phyloP scores from a whole-genome alignment of 805 yeast genomes.

The Yamadazyma tumulicola region DNA sequence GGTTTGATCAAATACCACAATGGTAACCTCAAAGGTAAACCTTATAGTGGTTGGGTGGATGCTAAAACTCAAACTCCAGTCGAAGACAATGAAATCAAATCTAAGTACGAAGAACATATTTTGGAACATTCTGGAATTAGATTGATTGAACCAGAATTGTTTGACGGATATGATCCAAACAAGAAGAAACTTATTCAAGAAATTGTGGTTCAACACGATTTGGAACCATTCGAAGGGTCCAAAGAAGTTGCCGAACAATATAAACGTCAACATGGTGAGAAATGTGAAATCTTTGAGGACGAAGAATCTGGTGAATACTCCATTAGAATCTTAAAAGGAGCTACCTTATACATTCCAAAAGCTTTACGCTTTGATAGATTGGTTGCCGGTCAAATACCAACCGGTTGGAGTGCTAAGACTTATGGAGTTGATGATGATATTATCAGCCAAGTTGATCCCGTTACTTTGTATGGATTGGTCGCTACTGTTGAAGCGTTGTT shows the following conservation, averaged over 20 bases:
- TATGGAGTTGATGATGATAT: conserved; percentile 96
- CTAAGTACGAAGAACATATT: conserved; percentile 84
- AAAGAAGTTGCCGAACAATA: conserved; percentile 94
- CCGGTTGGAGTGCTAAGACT: conserved; percentile 95
- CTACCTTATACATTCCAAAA: conserved; percentile 86
- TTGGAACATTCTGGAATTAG: conserved; percentile 95
- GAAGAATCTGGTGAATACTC: conserved; percentile 90
- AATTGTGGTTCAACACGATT: conserved; percentile 92
- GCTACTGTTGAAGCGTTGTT: conserved; percentile 93
- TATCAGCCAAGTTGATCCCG: conserved; percentile 91
- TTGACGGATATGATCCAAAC: conserved; percentile 90
- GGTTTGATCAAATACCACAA: conserved; percentile 94
- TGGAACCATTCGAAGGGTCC: conserved; percentile 93
- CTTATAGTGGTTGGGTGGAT: conserved; percentile 97
- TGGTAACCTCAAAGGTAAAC: conserved; percentile 84
- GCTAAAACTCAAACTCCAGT: conserved; percentile 89
- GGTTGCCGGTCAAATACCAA: conserved; percentile 93
- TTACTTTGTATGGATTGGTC: conserved; percentile 88
- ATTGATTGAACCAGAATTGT: conserved; percentile 92
- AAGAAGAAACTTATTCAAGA: conserved; percentile 93
- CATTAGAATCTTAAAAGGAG: conserved; percentile 89
- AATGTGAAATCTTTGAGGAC: conserved; percentile 86
- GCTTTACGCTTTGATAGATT: conserved; percentile 71
- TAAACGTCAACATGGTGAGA: conserved; percentile 89
- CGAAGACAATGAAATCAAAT: conserved; percentile 90